Conservation (phyloP, 805 yeast genomes). For the Candida sithepensis region DNA sequence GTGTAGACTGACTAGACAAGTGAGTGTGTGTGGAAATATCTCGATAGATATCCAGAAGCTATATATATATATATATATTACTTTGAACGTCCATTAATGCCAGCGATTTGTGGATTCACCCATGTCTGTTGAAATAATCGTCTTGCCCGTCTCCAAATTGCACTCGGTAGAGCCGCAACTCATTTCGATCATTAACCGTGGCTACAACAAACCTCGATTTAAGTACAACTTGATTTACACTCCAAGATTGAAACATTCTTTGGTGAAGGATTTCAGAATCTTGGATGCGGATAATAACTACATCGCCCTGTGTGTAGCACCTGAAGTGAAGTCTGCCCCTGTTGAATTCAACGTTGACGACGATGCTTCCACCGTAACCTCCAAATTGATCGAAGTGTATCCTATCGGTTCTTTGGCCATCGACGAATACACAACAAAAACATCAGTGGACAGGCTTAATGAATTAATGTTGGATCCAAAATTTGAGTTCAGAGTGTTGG, state of each 20-base stretch:
- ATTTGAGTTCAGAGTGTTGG: constrained; percentile 23
- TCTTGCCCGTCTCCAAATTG: constrained; percentile 6
- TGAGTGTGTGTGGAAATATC: no score
- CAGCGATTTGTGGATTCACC: not conserved
- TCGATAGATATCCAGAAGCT: no score
- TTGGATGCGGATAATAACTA: constrained; percentile 23
- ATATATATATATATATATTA: no score
- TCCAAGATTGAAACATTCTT: constrained; percentile 36
- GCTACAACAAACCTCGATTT: constrained; percentile 45
- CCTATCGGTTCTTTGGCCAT: constrained; percentile 20
- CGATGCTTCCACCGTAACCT: constrained; percentile 17
- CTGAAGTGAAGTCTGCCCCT: constrained; percentile 9
- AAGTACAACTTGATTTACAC: constrained; percentile 40
- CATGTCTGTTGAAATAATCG: constrained; percentile 2
- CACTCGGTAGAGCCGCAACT: constrained; percentile 20
- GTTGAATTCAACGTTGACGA: constrained; percentile 15
- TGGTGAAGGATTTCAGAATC: constrained; percentile 25
- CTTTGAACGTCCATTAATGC: not conserved
- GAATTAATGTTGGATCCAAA: constrained; percentile 30
- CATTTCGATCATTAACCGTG: constrained; percentile 40
- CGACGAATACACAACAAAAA: not conserved
- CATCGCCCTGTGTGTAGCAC: constrained; percentile 24
- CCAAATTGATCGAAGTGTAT: constrained; percentile 13
- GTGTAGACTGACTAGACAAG: no score
- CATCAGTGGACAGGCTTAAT: constrained; percentile 8